These are phyloP conservation scores for Fusarium sp. DNA, from an alignment of 2,329 filamentous ascomycete genomes.

Conservation along the genomic window DNA sequence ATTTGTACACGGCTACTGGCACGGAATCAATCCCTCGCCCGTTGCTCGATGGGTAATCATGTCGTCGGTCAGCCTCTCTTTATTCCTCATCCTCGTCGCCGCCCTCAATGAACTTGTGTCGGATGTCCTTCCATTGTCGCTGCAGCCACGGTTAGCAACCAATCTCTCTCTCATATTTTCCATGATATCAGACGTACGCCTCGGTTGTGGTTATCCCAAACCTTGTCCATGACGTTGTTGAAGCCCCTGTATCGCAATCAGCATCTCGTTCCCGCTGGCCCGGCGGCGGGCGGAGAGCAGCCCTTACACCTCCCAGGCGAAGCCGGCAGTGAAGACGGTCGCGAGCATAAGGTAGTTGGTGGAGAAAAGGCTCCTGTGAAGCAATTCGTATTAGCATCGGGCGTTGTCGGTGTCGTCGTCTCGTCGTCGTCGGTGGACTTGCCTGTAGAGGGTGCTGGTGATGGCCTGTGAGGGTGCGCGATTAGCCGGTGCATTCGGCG, in stretches of 20 bases:
- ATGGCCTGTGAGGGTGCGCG: conserved; percentile 51
- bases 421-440: conserved; percentile 46
- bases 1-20: conserved; percentile 51
- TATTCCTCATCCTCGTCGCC: conserved; percentile 61
- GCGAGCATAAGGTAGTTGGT: conserved; percentile 90
- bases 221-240: conserved; percentile 81
- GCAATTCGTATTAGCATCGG: conserved; percentile 39
- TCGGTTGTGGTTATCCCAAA: conserved; percentile 93
- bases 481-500: conserved; percentile 47
- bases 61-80: conserved; percentile 18
- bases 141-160: conserved; percentile 55
- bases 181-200: conserved; percentile 74
- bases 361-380: conserved; percentile 80
- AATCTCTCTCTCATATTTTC: background rate
- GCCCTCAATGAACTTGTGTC: conserved; percentile 83
- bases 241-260: conserved; percentile 73
- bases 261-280: conserved; percentile 38
- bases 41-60: conserved; percentile 27
- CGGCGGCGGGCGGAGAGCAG: conserved; percentile 18
- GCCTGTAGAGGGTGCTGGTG: conserved; percentile 54
- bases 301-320: conserved; percentile 92
- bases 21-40: conserved; percentile 39
- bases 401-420: conserved; percentile 23
- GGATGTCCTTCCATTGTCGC: conserved; percentile 99
- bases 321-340: conserved; percentile 87